A percentile compares a stretch with the other conserved stretches of the same genome.
Conservation (phyloP, 2,329 filamentous ascomycete genomes). For the Fusarium hostae region DNA sequence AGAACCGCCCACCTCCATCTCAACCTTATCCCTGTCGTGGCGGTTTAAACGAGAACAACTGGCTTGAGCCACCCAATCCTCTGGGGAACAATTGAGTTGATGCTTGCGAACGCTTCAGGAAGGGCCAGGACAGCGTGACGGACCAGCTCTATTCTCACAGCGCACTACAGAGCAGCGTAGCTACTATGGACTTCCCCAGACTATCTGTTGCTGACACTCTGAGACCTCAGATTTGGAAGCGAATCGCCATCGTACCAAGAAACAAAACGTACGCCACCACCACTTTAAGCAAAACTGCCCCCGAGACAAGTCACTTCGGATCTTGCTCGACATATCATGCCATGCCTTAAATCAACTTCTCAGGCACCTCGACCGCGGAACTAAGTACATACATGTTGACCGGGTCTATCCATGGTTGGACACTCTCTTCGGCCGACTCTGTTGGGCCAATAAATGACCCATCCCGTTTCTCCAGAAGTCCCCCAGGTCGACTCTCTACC, state of each 20-base stretch:
- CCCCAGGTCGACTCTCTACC: slow-evolving; percentile 29
- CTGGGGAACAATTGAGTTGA: slow-evolving; percentile 24
- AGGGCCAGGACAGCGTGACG: background rate
- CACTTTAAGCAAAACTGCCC: slow-evolving; percentile 19
- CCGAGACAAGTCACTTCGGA: slow-evolving; percentile 22
- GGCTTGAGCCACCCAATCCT: slow-evolving; percentile 23
- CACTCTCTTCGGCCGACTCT: slow-evolving; percentile 17
- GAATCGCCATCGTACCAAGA: slow-evolving; percentile 12
- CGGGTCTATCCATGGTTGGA: slow-evolving; percentile 21
- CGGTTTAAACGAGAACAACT: slow-evolving; percentile 33
- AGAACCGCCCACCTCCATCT: slow-evolving; percentile 30
- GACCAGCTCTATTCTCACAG: background rate
- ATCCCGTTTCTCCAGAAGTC: slow-evolving; percentile 42
- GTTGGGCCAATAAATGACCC: slow-evolving; percentile 30
- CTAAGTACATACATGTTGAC: slow-evolving; percentile 18
- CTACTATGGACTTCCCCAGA: slow-evolving; percentile 16
- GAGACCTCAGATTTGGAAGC: slow-evolving; percentile 18
- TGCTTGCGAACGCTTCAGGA: slow-evolving; percentile 13
- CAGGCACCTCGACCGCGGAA: slow-evolving; percentile 21
- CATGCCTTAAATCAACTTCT: slow-evolving; percentile 5
- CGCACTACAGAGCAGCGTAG: background rate
- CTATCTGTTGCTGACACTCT: slow-evolving; percentile 1
- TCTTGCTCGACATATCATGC: slow-evolving; percentile 31
- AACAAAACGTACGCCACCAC: slow-evolving; percentile 24
- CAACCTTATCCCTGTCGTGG: slow-evolving; percentile 22